A percentile compares a stretch with the other conserved stretches of the same genome.
phyloP scores from a whole-genome alignment of 805 yeast genomes.

The Pichia manshurica region DNA sequence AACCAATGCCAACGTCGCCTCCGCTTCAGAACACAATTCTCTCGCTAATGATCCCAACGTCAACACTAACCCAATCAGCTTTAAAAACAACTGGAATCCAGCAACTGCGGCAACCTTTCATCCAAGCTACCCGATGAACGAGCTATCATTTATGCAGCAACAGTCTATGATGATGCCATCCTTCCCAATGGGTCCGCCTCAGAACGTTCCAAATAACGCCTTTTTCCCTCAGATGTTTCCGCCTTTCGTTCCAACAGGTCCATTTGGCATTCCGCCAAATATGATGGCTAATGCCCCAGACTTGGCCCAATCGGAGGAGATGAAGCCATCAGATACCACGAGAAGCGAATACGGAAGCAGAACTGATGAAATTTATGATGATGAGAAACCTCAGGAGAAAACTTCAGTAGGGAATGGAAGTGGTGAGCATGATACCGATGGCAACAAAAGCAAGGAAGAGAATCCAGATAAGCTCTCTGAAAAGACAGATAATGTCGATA shows the following conservation, averaged over 20 bases:
- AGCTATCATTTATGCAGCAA: slow-evolving; percentile 14
- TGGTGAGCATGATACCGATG: not conserved
- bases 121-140: slow-evolving; percentile 30
- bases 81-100: slow-evolving; percentile 55
- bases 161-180: slow-evolving; percentile 19
- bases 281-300: not conserved
- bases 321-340: slow-evolving; percentile 11
- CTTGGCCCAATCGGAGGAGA: slow-evolving; percentile 1
- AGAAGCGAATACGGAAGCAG: slow-evolving; percentile 9
- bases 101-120: slow-evolving; percentile 57
- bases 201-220: slow-evolving; percentile 27
- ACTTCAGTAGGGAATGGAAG: not conserved
- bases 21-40: slow-evolving; percentile 32
- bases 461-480: not conserved
- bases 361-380: slow-evolving; percentile 5
- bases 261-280: slow-evolving; percentile 11
- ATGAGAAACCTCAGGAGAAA: not conserved
- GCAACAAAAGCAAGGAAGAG: not conserved
- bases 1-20: slow-evolving; percentile 3
- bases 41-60: slow-evolving; percentile 26
- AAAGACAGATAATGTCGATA: not conserved
- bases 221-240: slow-evolving; percentile 30
- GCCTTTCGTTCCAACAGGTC: slow-evolving; percentile 26
- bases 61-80: slow-evolving; percentile 14
- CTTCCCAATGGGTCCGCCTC: slow-evolving; percentile 19